Evolutionary conservation across 495 filamentous ascomycete species (phyloP).

Genomic region (Aspergillus taichungensis): DNA sequence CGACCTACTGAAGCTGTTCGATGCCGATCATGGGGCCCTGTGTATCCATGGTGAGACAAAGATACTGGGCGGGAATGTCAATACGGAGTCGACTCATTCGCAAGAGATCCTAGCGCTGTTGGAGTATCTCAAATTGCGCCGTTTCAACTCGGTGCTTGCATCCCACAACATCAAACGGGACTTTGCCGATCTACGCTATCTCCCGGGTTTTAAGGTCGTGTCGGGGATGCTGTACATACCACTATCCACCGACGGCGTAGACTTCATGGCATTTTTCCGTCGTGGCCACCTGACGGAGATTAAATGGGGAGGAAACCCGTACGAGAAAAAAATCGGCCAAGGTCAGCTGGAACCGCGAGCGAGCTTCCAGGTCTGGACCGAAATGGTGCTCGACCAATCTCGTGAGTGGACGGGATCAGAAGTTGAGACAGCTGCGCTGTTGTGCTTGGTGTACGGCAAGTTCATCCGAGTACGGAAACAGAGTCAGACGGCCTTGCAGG

Average conservation of each 20-base stretch:
- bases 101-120: conserved; percentile 82
- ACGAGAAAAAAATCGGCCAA: conserved; percentile 53
- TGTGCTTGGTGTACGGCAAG: conserved; percentile 86
- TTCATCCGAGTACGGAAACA: conserved; percentile 92
- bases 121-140: conserved; percentile 74
- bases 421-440: conserved; percentile 78
- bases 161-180: conserved; percentile 71
- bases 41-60: conserved; percentile 86
- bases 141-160: conserved; percentile 65
- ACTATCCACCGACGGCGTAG: conserved; percentile 61
- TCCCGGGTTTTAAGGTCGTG: conserved; percentile 69
- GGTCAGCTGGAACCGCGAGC: conserved; percentile 26
- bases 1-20: conserved; percentile 76
- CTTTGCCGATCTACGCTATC: conserved; percentile 75
- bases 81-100: conserved; percentile 48
- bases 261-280: conserved; percentile 92
- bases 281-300: conserved; percentile 70
- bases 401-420: conserved; percentile 44
- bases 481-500: conserved; percentile 79
- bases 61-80: conserved; percentile 50
- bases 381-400: conserved; percentile 28
- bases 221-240: conserved; percentile 81
- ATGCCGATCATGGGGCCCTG: conserved; percentile 80
- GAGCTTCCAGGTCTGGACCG: conserved; percentile 29
- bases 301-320: conserved; percentile 90